These are phyloP conservation scores for Teratosphaeria nubilosa DNA, from an alignment of 2,329 filamentous ascomycete genomes.

Conservation along the genomic window DNA sequence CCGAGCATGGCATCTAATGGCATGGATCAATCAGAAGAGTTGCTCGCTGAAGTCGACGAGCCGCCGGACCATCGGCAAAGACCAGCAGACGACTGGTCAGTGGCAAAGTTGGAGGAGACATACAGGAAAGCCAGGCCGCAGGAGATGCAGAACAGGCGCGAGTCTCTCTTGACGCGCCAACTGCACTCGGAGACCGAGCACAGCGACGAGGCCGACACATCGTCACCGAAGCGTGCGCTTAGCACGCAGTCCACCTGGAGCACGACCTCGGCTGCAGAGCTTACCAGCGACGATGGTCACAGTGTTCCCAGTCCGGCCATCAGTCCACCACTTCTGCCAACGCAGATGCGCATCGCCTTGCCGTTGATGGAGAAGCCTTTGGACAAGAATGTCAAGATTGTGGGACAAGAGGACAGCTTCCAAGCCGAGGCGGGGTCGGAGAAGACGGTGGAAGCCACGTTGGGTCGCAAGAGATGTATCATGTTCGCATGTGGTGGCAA, in stretches of 20 bases:
- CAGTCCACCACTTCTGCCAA: constrained; percentile 70
- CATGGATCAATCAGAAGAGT: constrained; percentile 44
- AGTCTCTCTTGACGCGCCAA: constrained; percentile 80
- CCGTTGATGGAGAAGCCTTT: constrained; percentile 30
- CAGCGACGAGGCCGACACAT: constrained; percentile 25
- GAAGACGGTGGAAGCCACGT: constrained; percentile 49
- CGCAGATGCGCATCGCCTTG: constrained; percentile 32
- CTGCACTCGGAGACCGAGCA: constrained; percentile 49
- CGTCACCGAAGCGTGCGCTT: constrained; percentile 30
- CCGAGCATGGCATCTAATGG: constrained; percentile 10
- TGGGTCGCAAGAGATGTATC: constrained; percentile 77
- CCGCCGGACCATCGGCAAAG: constrained; percentile 58
- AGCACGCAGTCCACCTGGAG: constrained; percentile 61
- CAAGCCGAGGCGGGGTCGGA: constrained; percentile 31
- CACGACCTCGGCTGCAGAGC: constrained; percentile 71
- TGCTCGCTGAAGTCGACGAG: constrained; percentile 71
- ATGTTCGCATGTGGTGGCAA: constrained; percentile 78
- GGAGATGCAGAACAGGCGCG: constrained; percentile 46
- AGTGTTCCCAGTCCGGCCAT: constrained; percentile 75
- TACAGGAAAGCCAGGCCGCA: constrained; percentile 41
- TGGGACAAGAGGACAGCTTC: constrained; percentile 25
- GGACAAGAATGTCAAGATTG: constrained; percentile 27
- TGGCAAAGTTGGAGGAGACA: constrained; percentile 19
- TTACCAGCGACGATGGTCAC: constrained; percentile 73
- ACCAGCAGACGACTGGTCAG: constrained; percentile 5